Conservation (phyloP, 805 yeast species). For the Pichia membranifaciens region DNA sequence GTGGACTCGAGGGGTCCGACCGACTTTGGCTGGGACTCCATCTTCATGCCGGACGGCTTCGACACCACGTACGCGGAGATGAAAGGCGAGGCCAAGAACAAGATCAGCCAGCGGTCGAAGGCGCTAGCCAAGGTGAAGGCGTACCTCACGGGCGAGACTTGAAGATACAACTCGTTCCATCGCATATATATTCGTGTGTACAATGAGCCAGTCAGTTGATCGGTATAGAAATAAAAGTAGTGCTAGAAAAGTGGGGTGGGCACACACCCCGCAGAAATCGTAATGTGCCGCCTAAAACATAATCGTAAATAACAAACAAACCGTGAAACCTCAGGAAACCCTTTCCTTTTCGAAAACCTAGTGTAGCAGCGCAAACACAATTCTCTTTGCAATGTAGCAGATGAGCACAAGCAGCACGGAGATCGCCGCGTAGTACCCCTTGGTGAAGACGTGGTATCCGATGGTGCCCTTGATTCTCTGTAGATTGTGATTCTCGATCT, state of each 20-base stretch:
- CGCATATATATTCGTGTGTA: neutral
- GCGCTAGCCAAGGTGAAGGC: conserved; percentile 71
- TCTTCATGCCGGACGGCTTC: conserved; percentile 77
- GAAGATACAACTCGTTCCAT: neutral
- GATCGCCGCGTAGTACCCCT: conserved; percentile 43
- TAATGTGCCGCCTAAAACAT: neutral
- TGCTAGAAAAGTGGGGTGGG: too few relatives aligned
- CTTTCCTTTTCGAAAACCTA: too few relatives aligned
- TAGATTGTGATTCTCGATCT: conserved; percentile 63
- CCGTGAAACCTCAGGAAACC: neutral
- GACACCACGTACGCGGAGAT: conserved; percentile 83
- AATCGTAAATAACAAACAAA: neutral
- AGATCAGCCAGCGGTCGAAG: conserved; percentile 79
- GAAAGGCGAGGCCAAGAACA: conserved; percentile 69
- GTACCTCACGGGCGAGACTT: conserved; percentile 22
- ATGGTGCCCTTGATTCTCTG: conserved; percentile 48
- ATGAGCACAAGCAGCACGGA: conserved; percentile 30
- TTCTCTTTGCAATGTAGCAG: conserved; percentile 24
- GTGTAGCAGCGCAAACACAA: neutral
- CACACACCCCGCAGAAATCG: too few relatives aligned
- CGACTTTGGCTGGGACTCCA: conserved; percentile 91
- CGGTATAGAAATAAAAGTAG: too few relatives aligned
- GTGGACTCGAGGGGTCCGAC: conserved; percentile 75
- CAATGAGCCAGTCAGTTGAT: neutral
- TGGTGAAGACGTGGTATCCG: conserved; percentile 47